Percentiles rank a stretch among this genome's conserved stretches.
These are phyloP conservation scores for Naumovozyma dairenensis DNA, from an alignment of 805 yeast species.

Conservation along the genomic window DNA sequence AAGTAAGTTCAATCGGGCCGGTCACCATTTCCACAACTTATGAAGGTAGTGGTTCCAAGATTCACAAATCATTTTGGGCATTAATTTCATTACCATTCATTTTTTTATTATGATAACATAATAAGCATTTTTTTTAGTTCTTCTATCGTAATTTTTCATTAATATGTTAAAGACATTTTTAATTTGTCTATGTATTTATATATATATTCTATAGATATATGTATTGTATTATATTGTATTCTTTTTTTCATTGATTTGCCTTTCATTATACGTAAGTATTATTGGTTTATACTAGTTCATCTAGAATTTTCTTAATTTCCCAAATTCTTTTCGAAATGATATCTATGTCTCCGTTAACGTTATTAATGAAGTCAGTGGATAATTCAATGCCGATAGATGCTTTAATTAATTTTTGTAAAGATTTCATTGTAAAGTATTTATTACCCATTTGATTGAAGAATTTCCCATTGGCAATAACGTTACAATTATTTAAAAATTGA, in stretches of 20 bases:
- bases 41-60: no score
- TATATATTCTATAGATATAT: no score
- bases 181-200: no score
- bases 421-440: constrained; percentile 15
- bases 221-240: no score
- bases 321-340: constrained; percentile 21
- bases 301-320: constrained; percentile 22
- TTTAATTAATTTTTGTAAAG: constrained; percentile 25
- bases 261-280: neutral
- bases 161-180: no score
- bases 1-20: no score
- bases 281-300: constrained; percentile 14
- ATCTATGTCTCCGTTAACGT: constrained; percentile 23
- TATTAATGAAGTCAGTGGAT: constrained; percentile 26
- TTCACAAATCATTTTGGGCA: no score
- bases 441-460: constrained; percentile 15
- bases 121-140: no score
- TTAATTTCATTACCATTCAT: no score
- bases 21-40: no score
- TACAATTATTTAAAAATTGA: constrained; percentile 13
- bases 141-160: no score
- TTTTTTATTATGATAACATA: no score
- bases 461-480: constrained; percentile 18
- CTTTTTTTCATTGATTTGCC: neutral
- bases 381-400: constrained; percentile 30